Evolutionary conservation across 139 green algal species (phyloP).

Genomic region (Chlorella sp.): DNA sequence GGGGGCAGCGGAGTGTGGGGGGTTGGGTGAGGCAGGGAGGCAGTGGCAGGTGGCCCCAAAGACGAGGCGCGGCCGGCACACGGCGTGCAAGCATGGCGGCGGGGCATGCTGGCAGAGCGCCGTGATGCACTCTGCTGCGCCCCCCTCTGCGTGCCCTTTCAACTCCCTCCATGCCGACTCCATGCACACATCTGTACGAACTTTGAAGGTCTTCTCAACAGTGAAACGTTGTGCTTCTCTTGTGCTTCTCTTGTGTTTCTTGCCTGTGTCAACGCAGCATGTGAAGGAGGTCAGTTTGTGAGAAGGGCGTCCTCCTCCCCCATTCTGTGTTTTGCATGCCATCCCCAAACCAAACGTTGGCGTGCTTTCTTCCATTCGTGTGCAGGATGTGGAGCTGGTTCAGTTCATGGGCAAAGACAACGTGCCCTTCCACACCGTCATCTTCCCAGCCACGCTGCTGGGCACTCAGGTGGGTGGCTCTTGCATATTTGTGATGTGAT

Average conservation of each 20-base stretch:
- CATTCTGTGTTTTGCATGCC: no score
- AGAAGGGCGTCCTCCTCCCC: no score
- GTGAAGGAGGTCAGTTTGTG: conserved; percentile 99
- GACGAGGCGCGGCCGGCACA: no score
- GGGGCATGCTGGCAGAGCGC: no score
- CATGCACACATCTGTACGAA: background rate
- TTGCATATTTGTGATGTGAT: background rate
- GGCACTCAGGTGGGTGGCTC: conserved; percentile 60
- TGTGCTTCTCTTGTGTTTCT: no score
- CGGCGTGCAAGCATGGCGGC: no score
- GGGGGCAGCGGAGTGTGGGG: no score
- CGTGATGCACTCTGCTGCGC: background rate
- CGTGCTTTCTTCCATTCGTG: background rate
- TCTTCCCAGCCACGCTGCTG: conserved; percentile 95
- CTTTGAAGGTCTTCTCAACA: no score
- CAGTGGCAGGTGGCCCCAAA: no score
- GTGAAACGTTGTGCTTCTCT: no score
- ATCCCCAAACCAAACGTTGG: no score
- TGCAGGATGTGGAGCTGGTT: conserved; percentile 95
- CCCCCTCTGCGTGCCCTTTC: background rate
- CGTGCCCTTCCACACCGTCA: conserved; percentile 98
- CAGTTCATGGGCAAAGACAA: conserved; percentile 99
- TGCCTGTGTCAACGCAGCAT: conserved; percentile 58
- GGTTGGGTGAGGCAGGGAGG: no score
- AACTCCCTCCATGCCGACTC: background rate